Evolutionary conservation across 495 filamentous ascomycete species (phyloP), one percentile per base, ranked within the genome.

Genomic region (Tuber umbilicatum): DNA sequence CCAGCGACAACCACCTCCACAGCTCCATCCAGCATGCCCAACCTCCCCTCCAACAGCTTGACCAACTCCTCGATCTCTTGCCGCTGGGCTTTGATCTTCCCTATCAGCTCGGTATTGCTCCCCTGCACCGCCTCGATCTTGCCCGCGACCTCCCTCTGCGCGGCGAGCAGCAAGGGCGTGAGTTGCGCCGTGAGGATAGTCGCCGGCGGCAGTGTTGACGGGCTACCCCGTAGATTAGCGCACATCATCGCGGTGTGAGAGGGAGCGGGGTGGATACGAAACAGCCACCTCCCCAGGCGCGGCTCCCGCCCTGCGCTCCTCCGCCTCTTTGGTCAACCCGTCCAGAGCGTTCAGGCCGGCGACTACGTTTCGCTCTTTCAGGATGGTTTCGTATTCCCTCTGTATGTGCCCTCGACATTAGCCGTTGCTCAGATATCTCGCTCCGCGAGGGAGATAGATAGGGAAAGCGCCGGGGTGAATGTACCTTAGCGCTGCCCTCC

Each of bases 261-360:
- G 9, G 9, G n/a, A 10, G 4, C 2, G 47, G 47, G 40, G 43
- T 35, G n/a, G 73, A 69, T 79, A 79, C 76, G 79, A 70, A 68
- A 79, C 68, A 12, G 80, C 76, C 19, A 69, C 39, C 47, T 75
- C 76, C 16, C 71, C 79, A 21, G 76, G 73, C 31, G 45, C 50
- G 16, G 79, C 80, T 1, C 43, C 47, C 12, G 27, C 40, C 19
- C 21, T 70, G 21, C 73, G 47, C 38, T 76, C 72, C n/a, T 76
- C 85, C 3, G 93, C 94, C 64, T 93, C 93, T 35, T 83, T 85
- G 42, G 95, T 87, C 68, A 97, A 85, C 19, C 85, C 84, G 83
- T 99, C 94, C 71, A 97, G 86, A 79, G 91, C 90, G 85, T 99
- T 97, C 73, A 99, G 85, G 68, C 89, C 88, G 74, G 84, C 77